Base-by-base conservation (phyloP, 768 basidiomycete species). In the Royoungia palumana region DNA sequence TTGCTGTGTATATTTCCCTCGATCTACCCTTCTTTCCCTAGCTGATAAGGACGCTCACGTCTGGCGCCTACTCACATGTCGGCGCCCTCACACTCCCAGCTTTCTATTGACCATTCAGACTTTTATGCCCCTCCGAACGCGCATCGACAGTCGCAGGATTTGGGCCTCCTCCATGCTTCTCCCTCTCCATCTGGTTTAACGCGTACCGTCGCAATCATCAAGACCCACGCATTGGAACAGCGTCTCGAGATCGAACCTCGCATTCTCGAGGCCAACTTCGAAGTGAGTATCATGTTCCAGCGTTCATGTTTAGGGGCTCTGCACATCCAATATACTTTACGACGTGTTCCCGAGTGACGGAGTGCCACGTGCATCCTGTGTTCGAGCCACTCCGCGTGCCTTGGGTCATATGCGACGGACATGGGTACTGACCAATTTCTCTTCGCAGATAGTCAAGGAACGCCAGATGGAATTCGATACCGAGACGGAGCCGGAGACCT, bases 391-490 rank as follows among this genome's bases (percentile, higher is more conserved):
- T 27, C 24, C 32, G 42, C 44, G 37, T 46, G 51, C 41, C 36
- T 30, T n/a, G 35, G 48, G n/a, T n/a, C 51, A 53, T 49, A 57
- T 65, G 46, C 54, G 41, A 37, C 41, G 41, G 41, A 45, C 32
- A 35, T 44, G 50, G 19, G n/a, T 27, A 46, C 47, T 60, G 32
- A 66, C 49, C n/a, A 17, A 46, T 32, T 19, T 51, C 51, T 46
- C 8, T 55, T 36, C 53, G 25, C 64, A 87, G 87, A 89, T 92
- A 59, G 81, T 89, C 50, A 92, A 92, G 67, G 90, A 91, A 66
- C 72, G 90, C 17, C 89, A 89, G 66, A 89, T 93, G 85, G 87
- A 88, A 55, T 91, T 93, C 58, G 89, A 91, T 60, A 78, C 81
- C 14, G 89, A 91, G 59, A 79, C 83, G 12, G 89, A 92, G 56